Evolutionary conservation across 257 asterid species (phyloP), one percentile per base, ranked within the genome.

Genomic region (Henckelia pumila): DNA sequence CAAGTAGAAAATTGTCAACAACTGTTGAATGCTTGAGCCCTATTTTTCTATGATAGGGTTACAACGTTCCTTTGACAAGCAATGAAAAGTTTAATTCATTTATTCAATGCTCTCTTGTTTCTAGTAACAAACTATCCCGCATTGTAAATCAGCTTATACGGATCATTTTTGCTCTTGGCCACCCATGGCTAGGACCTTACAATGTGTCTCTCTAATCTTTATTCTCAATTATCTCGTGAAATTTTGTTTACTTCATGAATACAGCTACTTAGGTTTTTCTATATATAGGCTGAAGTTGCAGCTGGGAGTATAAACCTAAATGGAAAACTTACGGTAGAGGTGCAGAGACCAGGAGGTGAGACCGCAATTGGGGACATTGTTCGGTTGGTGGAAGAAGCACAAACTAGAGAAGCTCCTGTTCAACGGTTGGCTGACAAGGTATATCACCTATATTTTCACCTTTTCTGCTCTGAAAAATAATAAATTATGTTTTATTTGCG

Each of bases 361-460:
- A 91, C 96, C 14, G 86, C 96, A 66, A 86, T 94, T 29, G 96
- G 91, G 61, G 97, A 94, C 79, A 91, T 94, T 83, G 97, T 94
- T 76, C 92, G 96, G 67, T 81, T 94, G 84, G 97, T 94, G 62
- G 99, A 94, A 81, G 97, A 94, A 82, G 96, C 99, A 65, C 99
- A 94, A 77, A 80, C 91, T 77, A 85, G 95, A 80, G 99, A 94
- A 80, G 96, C 99, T 81, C 97, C 99, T 33, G 95, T 94, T 22
- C 97, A 94, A 76, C 86, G 95, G 74, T 79, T 94, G 78, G 99
- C 96, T 67, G 99, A 94, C 85, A 91, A 94, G 99, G 99, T 94
- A 59, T 47, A 66, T 73, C 55, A 35, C 71, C 37, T 59, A 13
- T 40, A 52, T 61, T 70, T 65, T 63, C n/a, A 8, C 53, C 59